Base-by-base conservation (phyloP, 805 yeast genomes). In the Candida nonsorbophila region DNA sequence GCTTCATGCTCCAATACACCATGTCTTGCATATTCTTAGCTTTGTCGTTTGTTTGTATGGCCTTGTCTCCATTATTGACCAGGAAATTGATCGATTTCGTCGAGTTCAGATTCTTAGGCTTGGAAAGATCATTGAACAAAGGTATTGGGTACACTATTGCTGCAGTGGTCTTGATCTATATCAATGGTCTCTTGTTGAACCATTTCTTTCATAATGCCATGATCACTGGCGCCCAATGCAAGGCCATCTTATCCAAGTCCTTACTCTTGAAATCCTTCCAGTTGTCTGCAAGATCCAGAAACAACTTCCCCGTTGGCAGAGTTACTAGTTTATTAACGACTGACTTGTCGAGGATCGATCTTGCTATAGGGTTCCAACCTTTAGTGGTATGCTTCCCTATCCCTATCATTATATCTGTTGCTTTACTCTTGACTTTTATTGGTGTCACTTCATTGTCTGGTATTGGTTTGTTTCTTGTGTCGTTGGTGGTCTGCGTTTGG, bases 141-240 rank as follows among this genome's bases (percentile, higher is more conserved):
- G 95, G 95, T 34, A 64, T 83, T 12, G 95, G 92, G 6, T 82
- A 74, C 42, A 80, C 88, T 6, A 57, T 86, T 27, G 94, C 88
- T 12, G 66, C 83, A 7, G 69, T 78, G 23, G 40, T 62, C 1
- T 60, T 87, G 52, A 72, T 81, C 41, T 38, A 72, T 15, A 29
- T 58, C 24, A 62, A 60, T 37, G 69, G 69, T 8, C 41, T 63
- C 25, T 48, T 59, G 21, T 37, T 62, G 22, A 65, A 64, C 42
- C 72, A 66, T 37, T 60, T 49, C 32, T 62, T 62, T 45, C 65
- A 65, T 37, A 51, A 54, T 29, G 53, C 67, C 14, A 62, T 62
- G 68, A 47, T 62, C 26, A 51, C 62, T 12, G 71, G 72, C 15
- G 69, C 69, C 2, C 58, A 57, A 28, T 38, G 51, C 17, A 65